phyloP scores from a whole-genome alignment of 2,329 filamentous ascomycete species.

The Phaeoacremonium minimum region DNA sequence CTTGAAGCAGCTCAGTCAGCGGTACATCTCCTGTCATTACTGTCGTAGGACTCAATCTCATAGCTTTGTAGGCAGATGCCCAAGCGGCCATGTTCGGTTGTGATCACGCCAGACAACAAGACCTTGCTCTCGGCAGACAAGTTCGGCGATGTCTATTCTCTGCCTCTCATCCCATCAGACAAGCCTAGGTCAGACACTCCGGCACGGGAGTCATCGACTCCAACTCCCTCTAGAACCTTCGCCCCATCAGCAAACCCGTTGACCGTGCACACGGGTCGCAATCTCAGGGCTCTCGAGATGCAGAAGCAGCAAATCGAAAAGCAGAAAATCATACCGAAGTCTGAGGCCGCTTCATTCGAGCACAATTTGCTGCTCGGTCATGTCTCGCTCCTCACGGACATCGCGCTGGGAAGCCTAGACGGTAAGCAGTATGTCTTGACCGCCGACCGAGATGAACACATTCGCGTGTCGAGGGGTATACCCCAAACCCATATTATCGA shows the following conservation, averaged over 20 bases:
- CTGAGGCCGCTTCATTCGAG: constrained; percentile 55
- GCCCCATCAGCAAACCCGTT: constrained; percentile 51
- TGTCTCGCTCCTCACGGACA: constrained; percentile 87
- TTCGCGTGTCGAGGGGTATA: constrained; percentile 76
- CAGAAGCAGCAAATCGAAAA: constrained; percentile 36
- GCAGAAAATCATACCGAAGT: constrained; percentile 18
- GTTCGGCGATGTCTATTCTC: constrained; percentile 90
- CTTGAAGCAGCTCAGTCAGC: constrained; percentile 65
- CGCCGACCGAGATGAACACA: constrained; percentile 63
- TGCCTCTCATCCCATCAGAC: constrained; percentile 60
- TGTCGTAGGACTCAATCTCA: constrained; percentile 23
- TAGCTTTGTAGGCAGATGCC: constrained; percentile 64
- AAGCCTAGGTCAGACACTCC: constrained; percentile 6
- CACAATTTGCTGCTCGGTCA: constrained; percentile 81
- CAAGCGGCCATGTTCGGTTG: constrained; percentile 78
- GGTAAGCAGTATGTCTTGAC: constrained; percentile 47
- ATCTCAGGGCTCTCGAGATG: constrained; percentile 54
- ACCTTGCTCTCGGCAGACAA: constrained; percentile 87
- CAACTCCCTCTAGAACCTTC: constrained; percentile 19
- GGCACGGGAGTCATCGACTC: neutral
- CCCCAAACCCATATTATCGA: constrained; percentile 88
- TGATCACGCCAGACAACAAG: constrained; percentile 62
- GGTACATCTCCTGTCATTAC: constrained; percentile 54
- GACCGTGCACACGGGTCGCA: constrained; percentile 62
- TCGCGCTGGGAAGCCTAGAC: constrained; percentile 49